Base-by-base conservation (phyloP, 257 asterid genomes). In the Agastache rugosa region DNA sequence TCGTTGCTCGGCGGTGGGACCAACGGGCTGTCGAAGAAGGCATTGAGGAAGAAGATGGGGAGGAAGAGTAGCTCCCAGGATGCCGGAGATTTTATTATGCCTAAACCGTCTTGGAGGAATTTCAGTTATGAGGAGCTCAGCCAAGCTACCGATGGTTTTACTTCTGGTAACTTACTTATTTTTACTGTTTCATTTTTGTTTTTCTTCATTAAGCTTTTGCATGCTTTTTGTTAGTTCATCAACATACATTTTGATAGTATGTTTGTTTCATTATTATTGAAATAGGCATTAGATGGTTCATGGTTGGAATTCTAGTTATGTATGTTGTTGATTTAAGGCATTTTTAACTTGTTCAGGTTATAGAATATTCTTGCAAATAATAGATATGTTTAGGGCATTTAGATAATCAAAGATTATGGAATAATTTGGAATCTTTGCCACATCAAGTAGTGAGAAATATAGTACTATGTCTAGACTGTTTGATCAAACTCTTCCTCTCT, bases 21-120 rank as follows among this genome's bases (percentile, higher is more conserved):
- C 53, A 50, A 58, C 11, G 85, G 80, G 1, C 11, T 67, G 22
- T 77, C 83, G 11, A 87, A 75, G 85, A 87, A 61, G 77, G 34
- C 60, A 15, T 19, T 50, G 79, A 81, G 80, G 85, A 88, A 79
- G 71, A 83, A 69, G 55, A 34, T 82, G 12, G 87, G 83, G 50
- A 76, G 90, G 73, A 85, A 81, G 67, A 72, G 74, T 2, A 80
- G 83, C 51, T 69, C 91, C 0, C 90, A 81, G 67, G 96, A 81
- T 10, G 63, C 66, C 50, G 73, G 83, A 2, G 97, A 89, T 59
- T 76, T 86, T 61, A 59, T 83, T 16, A 77, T 81, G 76, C 92
- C 96, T 0, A 93, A 91, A 56, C 96, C 96, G 0, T 85, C 98
- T 7, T 91, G 97, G 98, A 89, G 90, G 82, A 93, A 86, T 74